Evolutionary conservation across 768 basidiomycete species (phyloP).

Genomic region (Tricholoma furcatifolium): DNA sequence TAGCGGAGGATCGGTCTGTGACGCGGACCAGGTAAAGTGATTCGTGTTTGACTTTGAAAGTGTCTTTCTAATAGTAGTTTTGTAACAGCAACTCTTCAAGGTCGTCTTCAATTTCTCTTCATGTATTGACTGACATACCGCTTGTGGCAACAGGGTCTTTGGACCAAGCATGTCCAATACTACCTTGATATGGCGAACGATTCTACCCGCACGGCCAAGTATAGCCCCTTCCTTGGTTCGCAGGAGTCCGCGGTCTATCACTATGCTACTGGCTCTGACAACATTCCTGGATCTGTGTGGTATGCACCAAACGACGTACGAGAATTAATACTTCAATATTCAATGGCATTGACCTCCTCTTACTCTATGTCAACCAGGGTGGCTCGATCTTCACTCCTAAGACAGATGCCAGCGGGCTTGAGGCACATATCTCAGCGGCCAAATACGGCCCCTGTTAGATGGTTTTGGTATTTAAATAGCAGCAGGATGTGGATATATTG

Average conservation of each 20-base stretch:
- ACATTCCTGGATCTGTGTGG: slow-evolving; percentile 48
- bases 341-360: background rate
- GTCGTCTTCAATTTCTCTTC: slow-evolving; percentile 17
- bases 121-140: background rate
- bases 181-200: slow-evolving; percentile 48
- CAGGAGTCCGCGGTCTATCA: slow-evolving; percentile 44
- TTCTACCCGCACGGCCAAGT: slow-evolving; percentile 40
- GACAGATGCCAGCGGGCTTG: slow-evolving; percentile 42
- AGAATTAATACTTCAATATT: background rate
- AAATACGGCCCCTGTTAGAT: slow-evolving; percentile 40
- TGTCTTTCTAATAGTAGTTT: background rate
- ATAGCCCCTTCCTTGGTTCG: slow-evolving; percentile 36
- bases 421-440: slow-evolving; percentile 40
- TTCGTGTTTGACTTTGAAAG: background rate
- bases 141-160: slow-evolving; percentile 38
- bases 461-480: background rate
- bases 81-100: slow-evolving; percentile 43
- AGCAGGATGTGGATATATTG: slow-evolving; percentile 1
- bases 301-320: slow-evolving; percentile 40
- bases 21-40: slow-evolving; percentile 41
- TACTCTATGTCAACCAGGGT: slow-evolving; percentile 22
- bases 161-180: slow-evolving; percentile 51
- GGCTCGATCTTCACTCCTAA: slow-evolving; percentile 45
- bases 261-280: slow-evolving; percentile 35
- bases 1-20: slow-evolving; percentile 37